Conservation (phyloP, 1,284 basidiomycete species). For the Ceratobasidium sp. region DNA sequence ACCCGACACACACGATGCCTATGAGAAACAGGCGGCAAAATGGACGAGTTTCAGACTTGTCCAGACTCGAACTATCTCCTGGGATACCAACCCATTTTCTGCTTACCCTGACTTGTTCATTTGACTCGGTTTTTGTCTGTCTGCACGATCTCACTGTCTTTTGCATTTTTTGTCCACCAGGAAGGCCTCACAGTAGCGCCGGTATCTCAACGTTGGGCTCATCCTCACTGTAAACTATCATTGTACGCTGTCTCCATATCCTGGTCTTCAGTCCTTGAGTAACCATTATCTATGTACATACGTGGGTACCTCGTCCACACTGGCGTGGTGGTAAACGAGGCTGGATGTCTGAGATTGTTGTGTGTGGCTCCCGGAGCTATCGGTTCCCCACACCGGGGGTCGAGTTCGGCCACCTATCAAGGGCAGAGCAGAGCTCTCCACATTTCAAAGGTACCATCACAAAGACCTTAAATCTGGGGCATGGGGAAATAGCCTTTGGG, state of each 20-base stretch:
- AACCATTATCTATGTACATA: constrained; percentile 40
- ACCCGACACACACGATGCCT: background rate
- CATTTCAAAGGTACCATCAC: constrained; percentile 25
- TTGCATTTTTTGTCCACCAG: constrained; percentile 10
- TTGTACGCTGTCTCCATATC: constrained; percentile 33
- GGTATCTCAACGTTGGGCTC: constrained; percentile 33
- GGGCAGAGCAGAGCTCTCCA: constrained; percentile 10
- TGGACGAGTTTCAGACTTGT: constrained; percentile 31
- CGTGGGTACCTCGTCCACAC: background rate
- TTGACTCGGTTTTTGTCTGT: constrained; percentile 16
- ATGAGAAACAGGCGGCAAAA: constrained; percentile 40
- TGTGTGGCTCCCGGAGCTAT: constrained; percentile 34
- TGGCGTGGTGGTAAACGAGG: constrained; percentile 2
- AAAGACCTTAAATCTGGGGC: constrained; percentile 35
- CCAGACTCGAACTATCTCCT: constrained; percentile 15
- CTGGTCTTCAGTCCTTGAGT: constrained; percentile 26
- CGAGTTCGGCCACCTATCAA: constrained; percentile 36
- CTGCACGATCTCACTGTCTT: constrained; percentile 11
- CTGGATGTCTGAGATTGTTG: constrained; percentile 8
- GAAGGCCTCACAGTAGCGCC: constrained; percentile 25
- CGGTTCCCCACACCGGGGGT: constrained; percentile 42
- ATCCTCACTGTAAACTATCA: constrained; percentile 43
- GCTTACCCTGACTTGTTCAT: constrained; percentile 36
- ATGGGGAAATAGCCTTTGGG: constrained; percentile 37
- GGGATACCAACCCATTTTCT: constrained; percentile 37